Conservation (phyloP, 768 basidiomycete genomes). For the Phaeotremella fagi region DNA sequence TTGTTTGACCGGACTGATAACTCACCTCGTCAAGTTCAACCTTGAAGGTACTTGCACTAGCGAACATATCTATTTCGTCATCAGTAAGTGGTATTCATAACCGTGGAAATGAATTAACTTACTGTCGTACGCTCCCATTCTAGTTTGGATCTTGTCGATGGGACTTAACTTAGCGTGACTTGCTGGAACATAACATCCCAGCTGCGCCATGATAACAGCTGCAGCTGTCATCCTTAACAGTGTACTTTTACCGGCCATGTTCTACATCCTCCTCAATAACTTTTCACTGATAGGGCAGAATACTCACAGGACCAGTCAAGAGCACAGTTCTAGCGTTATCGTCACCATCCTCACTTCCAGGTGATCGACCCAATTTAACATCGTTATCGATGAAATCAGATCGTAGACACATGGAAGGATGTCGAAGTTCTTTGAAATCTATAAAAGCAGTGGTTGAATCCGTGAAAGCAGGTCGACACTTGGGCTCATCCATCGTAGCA, state of each 20-base stretch:
- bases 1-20: too few relatives aligned
- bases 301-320: conserved; percentile 83
- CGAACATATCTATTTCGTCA: conserved; percentile 45
- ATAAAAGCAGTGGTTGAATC: conserved; percentile 67
- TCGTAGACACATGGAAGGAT: conserved; percentile 74
- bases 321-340: conserved; percentile 66
- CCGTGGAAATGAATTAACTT: conserved; percentile 11
- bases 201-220: conserved; percentile 83
- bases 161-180: conserved; percentile 79
- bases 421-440: conserved; percentile 83
- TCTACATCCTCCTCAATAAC: too few relatives aligned
- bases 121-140: conserved; percentile 98
- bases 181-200: conserved; percentile 94
- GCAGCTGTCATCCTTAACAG: conserved; percentile 87
- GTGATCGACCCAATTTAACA: conserved; percentile 67
- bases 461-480: conserved; percentile 84
- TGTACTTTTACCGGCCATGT: conserved; percentile 68
- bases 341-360: background rate
- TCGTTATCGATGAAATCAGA: conserved; percentile 87
- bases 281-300: too few relatives aligned
- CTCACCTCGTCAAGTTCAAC: conserved; percentile 95
- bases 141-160: conserved; percentile 82
- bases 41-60: conserved; percentile 69
- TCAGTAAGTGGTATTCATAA: conserved; percentile 6
- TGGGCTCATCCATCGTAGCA: conserved; percentile 81